A percentile compares a stretch with the other conserved stretches of the same genome.
These are phyloP conservation scores for Hibiscus tridactylites DNA, from an alignment of 345 rosid genomes.

Conservation along the genomic window DNA sequence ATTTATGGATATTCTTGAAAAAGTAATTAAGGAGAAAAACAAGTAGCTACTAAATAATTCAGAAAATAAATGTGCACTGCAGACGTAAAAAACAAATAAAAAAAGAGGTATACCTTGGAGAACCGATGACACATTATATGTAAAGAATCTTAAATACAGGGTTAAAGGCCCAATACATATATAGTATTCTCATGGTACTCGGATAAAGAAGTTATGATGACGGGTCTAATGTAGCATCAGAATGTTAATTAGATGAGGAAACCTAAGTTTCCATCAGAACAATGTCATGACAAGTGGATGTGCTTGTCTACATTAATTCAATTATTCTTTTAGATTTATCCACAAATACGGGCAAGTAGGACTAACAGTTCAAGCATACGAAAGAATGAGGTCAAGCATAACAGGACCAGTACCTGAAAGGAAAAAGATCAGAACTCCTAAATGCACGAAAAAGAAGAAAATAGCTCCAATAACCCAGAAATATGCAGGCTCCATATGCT, in stretches of 20 bases:
- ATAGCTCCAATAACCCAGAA: constrained; percentile 84
- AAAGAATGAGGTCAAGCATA: background rate
- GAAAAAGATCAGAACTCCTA: constrained; percentile 50
- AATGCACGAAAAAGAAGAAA: constrained; percentile 45
- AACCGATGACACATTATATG: background rate
- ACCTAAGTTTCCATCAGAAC: background rate
- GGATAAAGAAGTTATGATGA: background rate
- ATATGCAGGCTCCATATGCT: constrained; percentile 70
- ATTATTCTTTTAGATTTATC: background rate
- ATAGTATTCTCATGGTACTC: background rate
- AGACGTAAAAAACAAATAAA: background rate
- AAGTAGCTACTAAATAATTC: background rate
- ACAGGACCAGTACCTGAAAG: constrained; percentile 60
- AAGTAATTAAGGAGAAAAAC: constrained; percentile 3
- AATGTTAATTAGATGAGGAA: background rate
- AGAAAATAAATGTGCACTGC: background rate
- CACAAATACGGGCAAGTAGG: background rate
- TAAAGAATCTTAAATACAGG: background rate
- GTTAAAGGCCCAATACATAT: background rate
- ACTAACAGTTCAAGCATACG: background rate
- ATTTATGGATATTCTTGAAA: constrained; percentile 8
- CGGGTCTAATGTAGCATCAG: background rate
- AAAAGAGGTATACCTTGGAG: background rate
- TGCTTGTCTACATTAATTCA: background rate
- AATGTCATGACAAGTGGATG: background rate